Evolutionary conservation across 306 rosid genomes (phyloP).

Genomic region (Cicer pinnatifidum): DNA sequence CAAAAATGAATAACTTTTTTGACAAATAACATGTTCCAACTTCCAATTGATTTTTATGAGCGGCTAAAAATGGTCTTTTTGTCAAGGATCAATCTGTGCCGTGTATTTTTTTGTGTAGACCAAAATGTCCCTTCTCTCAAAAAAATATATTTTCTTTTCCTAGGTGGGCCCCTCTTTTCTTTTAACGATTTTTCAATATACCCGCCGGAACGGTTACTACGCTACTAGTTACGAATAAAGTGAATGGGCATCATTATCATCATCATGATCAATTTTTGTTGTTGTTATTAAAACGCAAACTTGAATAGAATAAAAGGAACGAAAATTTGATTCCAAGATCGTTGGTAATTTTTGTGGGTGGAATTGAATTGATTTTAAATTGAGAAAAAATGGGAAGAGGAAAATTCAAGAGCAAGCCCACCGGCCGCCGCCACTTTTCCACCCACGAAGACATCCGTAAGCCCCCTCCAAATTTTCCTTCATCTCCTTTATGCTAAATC

Average conservation of each 20-base stretch:
- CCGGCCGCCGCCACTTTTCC: conserved; percentile 93
- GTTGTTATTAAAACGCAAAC: not conserved
- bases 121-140: too few species aligned
- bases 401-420: conserved; percentile 91
- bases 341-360: conserved; percentile 21
- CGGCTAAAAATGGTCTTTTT: too few species aligned
- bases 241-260: conserved; percentile 7
- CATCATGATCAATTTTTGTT: conserved; percentile 22
- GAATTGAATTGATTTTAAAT: conserved; percentile 29
- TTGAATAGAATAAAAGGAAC: conserved; percentile 28
- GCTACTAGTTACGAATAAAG: conserved; percentile 19
- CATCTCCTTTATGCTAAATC: not conserved
- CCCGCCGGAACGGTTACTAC: conserved; percentile 6
- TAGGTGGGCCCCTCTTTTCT: too few species aligned
- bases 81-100: too few species aligned
- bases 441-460: conserved; percentile 82
- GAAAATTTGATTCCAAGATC: conserved; percentile 38
- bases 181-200: not conserved
- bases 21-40: too few species aligned
- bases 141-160: too few species aligned
- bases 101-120: too few species aligned
- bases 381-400: conserved; percentile 78
- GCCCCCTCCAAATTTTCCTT: conserved; percentile 5
- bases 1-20: too few species aligned
- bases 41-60: too few species aligned